Evolutionary conservation across 805 yeast genomes (phyloP), one percentile per base, ranked within the genome.

Genomic region (Lipomyces japonicus): DNA sequence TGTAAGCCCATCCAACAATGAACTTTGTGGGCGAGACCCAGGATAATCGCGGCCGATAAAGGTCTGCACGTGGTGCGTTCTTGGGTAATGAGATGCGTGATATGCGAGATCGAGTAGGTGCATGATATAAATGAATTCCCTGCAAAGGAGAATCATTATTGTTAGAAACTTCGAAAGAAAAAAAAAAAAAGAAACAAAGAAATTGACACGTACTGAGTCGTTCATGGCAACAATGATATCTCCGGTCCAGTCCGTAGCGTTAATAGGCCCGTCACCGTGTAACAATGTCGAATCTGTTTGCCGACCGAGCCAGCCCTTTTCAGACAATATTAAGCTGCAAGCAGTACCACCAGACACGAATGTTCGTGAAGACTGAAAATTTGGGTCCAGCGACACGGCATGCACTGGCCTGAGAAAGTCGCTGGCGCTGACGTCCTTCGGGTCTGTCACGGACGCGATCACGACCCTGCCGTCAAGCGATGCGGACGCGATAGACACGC

Each of bases 381-480:
- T 78, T 9, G 80, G 79, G 59, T 86, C 93, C 4, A 93, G 66
- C 0, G 88, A 86, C 2, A 91, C 95, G 0, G 95, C 81, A 63
- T 89, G 95, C 0, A 93, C 77, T 0, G 97, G 97, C 25, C 97
- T 72, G 60, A 84, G 83, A 66, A 89, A 86, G 66, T 90, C 95
- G 59, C 78, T 83, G 2, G 88, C 89, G 0, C 76, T 72, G 2
- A 84, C 78, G 59, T 84, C 93, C 3, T 72, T 68, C 18, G 78
- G 78, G 55, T 83, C 85, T 1, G 57, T 51, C 1, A 86, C 70
- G 1, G 89, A 77, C 0, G 96, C 93, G 21, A 61, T 77, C 1
- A 88, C 88, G 0, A 91, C 84, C 0, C 95, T 85, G 0, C 98
- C 98, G 64, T 93, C 98, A 72, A 91, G 82, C 0, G 97, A 88